Conservation (phyloP, 2,329 filamentous ascomycete genomes). For the Trichoderma brevicompactum region DNA sequence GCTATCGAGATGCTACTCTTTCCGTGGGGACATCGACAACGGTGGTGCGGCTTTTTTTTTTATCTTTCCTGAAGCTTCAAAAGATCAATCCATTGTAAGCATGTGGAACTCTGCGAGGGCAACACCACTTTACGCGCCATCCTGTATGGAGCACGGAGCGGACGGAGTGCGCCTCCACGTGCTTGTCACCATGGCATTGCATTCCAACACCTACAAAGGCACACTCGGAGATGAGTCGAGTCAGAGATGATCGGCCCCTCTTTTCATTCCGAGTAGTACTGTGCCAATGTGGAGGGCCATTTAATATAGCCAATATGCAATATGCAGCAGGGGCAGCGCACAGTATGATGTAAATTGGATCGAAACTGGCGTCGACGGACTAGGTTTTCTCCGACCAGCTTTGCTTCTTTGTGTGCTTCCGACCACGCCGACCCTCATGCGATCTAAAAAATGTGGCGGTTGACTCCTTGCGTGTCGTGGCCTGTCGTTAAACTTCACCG, state of each 20-base stretch:
- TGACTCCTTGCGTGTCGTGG: constrained; percentile 20
- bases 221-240: constrained; percentile 25
- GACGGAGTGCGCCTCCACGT: constrained; percentile 23
- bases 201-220: constrained; percentile 7
- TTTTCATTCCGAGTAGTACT: constrained; percentile 25
- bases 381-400: not conserved
- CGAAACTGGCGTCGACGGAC: constrained; percentile 9
- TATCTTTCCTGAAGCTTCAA: not conserved
- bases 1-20: constrained; percentile 24
- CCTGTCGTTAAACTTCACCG: constrained; percentile 15
- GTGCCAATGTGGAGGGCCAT: constrained; percentile 12
- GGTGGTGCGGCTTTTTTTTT: constrained; percentile 8
- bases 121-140: constrained; percentile 1
- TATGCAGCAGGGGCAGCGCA: constrained; percentile 26
- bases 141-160: not conserved
- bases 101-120: not conserved
- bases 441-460: constrained; percentile 27
- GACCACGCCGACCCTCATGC: constrained; percentile 15
- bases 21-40: constrained; percentile 18
- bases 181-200: constrained; percentile 3
- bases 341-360: constrained; percentile 24
- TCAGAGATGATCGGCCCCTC: constrained; percentile 24
- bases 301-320: constrained; percentile 7
- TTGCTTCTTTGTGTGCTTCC: constrained; percentile 14
- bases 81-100: not conserved